Evolutionary conservation across 345 rosid genomes (phyloP).

Genomic region (Brassica incana): DNA sequence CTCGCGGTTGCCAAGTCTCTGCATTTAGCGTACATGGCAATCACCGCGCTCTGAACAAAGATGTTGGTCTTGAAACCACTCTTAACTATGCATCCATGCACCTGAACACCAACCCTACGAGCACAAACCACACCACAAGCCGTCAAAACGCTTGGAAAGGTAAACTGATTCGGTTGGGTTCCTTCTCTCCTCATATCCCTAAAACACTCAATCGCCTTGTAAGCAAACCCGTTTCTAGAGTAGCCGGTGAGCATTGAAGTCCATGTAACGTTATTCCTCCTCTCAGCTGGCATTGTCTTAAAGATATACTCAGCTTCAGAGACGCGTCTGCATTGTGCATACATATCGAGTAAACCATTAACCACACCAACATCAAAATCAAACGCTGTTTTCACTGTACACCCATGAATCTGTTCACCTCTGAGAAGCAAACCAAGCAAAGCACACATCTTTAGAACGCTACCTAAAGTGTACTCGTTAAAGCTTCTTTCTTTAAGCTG

Average conservation of each 20-base stretch:
- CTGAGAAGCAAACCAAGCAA: constrained; percentile 43
- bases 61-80: constrained; percentile 63
- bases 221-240: constrained; percentile 56
- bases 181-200: constrained; percentile 60
- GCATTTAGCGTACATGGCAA: constrained; percentile 88
- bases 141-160: constrained; percentile 75
- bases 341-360: constrained; percentile 80
- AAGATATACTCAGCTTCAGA: constrained; percentile 73
- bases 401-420: constrained; percentile 81
- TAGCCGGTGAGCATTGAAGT: constrained; percentile 86
- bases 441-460: constrained; percentile 67
- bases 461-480: constrained; percentile 66
- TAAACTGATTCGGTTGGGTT: constrained; percentile 63
- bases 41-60: constrained; percentile 75
- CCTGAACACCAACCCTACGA: constrained; percentile 60
- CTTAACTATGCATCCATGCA: constrained; percentile 67
- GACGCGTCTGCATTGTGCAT: constrained; percentile 65
- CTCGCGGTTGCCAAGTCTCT: constrained; percentile 60
- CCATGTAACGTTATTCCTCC: constrained; percentile 69
- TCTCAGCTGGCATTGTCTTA: constrained; percentile 39
- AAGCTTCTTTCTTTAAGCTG: constrained; percentile 59
- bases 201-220: constrained; percentile 63
- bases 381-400: constrained; percentile 51
- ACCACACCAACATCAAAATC: constrained; percentile 60
- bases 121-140: constrained; percentile 64